A percentile compares a stretch with the other conserved stretches of the same genome.
Evolutionary conservation across 345 rosid genomes (phyloP).

Genomic region (Pseudoturritis turrita): DNA sequence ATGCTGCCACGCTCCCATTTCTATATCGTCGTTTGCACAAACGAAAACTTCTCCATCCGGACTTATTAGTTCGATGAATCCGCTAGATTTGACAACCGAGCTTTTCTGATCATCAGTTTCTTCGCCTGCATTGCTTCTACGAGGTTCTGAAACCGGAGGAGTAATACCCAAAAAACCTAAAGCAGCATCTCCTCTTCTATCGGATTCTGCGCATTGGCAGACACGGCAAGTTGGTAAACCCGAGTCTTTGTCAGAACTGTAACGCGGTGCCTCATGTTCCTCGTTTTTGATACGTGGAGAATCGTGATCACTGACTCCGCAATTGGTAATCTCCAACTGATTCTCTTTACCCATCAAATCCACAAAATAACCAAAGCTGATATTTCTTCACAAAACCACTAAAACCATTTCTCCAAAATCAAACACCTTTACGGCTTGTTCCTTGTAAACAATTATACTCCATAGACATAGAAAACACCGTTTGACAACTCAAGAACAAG

Average conservation of each 20-base stretch:
- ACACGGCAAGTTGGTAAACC: constrained; percentile 80
- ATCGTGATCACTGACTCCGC: constrained; percentile 29
- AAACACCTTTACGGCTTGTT: background rate
- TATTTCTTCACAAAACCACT: background rate
- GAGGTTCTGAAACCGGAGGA: constrained; percentile 43
- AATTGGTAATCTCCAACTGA: constrained; percentile 16
- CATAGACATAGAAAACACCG: background rate
- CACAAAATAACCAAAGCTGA: constrained; percentile 7
- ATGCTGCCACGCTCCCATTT: constrained; percentile 58
- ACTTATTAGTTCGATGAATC: constrained; percentile 60
- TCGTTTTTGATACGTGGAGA: constrained; percentile 29
- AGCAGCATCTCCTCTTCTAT: constrained; percentile 75
- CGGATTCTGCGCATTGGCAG: constrained; percentile 91
- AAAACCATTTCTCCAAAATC: constrained; percentile 1
- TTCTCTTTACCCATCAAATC: constrained; percentile 33
- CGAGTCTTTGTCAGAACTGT: constrained; percentile 66
- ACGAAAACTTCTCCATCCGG: constrained; percentile 86
- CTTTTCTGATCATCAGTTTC: constrained; percentile 19
- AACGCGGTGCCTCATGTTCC: constrained; percentile 35
- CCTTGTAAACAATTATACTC: background rate
- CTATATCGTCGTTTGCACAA: constrained; percentile 58
- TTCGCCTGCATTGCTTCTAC: constrained; percentile 31
- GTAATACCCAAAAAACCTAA: constrained; percentile 72
- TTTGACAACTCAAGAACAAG: constrained; percentile 4
- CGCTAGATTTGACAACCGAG: constrained; percentile 27